phyloP scores from a whole-genome alignment of 2,329 filamentous ascomycete species.

The Passalora sequoiae region DNA sequence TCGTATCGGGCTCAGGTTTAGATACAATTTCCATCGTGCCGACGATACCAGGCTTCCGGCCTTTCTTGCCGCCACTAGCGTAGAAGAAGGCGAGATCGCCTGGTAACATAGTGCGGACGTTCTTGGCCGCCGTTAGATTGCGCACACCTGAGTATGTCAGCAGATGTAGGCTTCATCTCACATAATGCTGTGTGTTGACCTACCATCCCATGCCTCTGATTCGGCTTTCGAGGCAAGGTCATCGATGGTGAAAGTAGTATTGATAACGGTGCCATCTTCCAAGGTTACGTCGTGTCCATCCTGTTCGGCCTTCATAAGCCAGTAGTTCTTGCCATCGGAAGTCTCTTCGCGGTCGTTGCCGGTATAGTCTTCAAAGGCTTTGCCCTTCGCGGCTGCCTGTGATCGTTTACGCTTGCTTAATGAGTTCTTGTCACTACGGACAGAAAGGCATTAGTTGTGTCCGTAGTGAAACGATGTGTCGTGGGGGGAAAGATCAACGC shows the following conservation, averaged over 20 bases:
- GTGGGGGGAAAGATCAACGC: too few relatives aligned
- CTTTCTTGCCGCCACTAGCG: slow-evolving; percentile 77
- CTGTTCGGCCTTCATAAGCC: slow-evolving; percentile 60
- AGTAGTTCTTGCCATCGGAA: slow-evolving; percentile 33
- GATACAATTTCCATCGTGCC: slow-evolving; percentile 64
- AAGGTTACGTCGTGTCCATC: slow-evolving; percentile 67
- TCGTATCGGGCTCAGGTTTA: slow-evolving; percentile 73
- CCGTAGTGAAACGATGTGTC: too few relatives aligned
- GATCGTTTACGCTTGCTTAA: too few relatives aligned
- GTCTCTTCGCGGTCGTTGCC: slow-evolving; percentile 7
- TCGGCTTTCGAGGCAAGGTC: slow-evolving; percentile 67
- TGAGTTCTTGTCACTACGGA: too few relatives aligned
- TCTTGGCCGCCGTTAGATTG: slow-evolving; percentile 65
- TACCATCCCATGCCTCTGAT: slow-evolving; percentile 90
- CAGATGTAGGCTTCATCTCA: too few relatives aligned
- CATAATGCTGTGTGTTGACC: slow-evolving; percentile 37
- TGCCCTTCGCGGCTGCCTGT: too few relatives aligned
- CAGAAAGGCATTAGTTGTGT: too few relatives aligned
- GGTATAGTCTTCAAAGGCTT: slow-evolving; percentile 8
- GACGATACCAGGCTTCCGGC: slow-evolving; percentile 67
- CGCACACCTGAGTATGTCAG: slow-evolving; percentile 48
- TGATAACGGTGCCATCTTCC: slow-evolving; percentile 71
- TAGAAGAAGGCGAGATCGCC: slow-evolving; percentile 96
- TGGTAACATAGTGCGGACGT: slow-evolving; percentile 83
- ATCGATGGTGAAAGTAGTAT: slow-evolving; percentile 92